Evolutionary conservation across 2,329 filamentous ascomycete genomes (phyloP), one percentile per base, ranked within the genome.

Genomic region (Lecanosticta acicola): DNA sequence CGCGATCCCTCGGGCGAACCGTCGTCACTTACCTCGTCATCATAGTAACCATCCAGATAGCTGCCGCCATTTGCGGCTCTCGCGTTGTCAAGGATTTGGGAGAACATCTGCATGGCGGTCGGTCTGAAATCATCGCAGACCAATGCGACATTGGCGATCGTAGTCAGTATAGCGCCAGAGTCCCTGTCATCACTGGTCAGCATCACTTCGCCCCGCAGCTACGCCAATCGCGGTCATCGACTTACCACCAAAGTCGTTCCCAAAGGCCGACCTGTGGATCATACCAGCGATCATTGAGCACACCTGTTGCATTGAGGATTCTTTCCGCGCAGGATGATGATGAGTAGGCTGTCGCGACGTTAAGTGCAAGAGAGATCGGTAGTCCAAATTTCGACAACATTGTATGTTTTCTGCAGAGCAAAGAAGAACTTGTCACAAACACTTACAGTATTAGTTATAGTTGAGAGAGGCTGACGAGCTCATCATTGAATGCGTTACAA

Each of bases 131-230:
- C 64, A 36, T 55, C 57, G 45, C 69, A 66, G 20, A 66, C 39
- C 1, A 63, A 61, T 5, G 70, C 69, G 18, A 78, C 64, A 45
- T 86, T 79, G 41, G 74, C 76, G 14, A 87, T 64, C 2, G 73
- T 74, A 0, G 81, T 84, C 48, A 87, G 68, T 46, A 74, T 74
- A 59, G 86, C 87, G 36, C 78, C 84, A 43, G 76, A 76, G 59
- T 87, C 85, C 84, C 84, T 29, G 11, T 29, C 7, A 29, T 29
- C 11, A 11, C 5, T 29, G 11, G 11, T 29, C 24, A 29, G 24
- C 24, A 7, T 11, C 24, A 7, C 24, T 29, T 11, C 5, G 5
- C 24, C 24, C 11, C 7, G 11, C 24, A 7, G 7, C 7, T 7
- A 11, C 7, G 11, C 11, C 11, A 7, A 5, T 11, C 24, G 24